Base-by-base conservation (phyloP, 31 red algal genomes). In the Porphyra umbilicalis region DNA sequence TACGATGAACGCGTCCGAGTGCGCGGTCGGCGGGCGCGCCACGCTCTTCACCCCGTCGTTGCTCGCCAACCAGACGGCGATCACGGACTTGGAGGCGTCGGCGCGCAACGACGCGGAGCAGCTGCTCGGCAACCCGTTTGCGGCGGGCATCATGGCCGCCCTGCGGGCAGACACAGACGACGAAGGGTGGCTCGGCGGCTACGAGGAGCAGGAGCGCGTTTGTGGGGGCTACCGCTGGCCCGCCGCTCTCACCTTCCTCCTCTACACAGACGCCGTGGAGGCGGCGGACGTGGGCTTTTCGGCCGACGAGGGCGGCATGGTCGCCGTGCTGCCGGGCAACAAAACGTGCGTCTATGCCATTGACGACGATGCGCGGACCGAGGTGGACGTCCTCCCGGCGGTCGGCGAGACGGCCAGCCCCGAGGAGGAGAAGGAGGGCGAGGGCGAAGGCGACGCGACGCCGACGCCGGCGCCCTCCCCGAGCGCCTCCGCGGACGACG, bases 201-300 rank as follows among this genome's bases (percentile, higher is more conserved):
- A 71, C 25, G 57, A 71, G 57, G 57, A 71, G 57, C 57, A 71
- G 57, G 57, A 71, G 57, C 57, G 57, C 4, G 57, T 71, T 4
- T 71, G 57, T 71, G 57, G 57, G 57, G 57, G 57, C 57, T 71
- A 71, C 57, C 57, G 57, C 57, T 71, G 57, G 57, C 57, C 57
- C 57, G 57, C 57, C 57, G 57, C 57, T 0, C 1, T 71, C 0
- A 71, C 57, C 0, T 71, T 71, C 14, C 25, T 71, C 20, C 57
- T 71, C 57, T 71, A 71, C 57, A 7, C 57, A 0, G 57, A 71
- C 57, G 57, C 25, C 57, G 57, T 71, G 20, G 6, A 2, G 6
- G 57, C 57, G 25, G 2, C 57, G 2, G 57, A 29, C 11, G 57
- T 25, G 0, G 57, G 57, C 20, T 71, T 71, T 16, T 71, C 57